Evolutionary conservation across 495 filamentous ascomycete species (phyloP), one percentile per base, ranked within the genome.

Genomic region (Aspergillus carlsbadensis): DNA sequence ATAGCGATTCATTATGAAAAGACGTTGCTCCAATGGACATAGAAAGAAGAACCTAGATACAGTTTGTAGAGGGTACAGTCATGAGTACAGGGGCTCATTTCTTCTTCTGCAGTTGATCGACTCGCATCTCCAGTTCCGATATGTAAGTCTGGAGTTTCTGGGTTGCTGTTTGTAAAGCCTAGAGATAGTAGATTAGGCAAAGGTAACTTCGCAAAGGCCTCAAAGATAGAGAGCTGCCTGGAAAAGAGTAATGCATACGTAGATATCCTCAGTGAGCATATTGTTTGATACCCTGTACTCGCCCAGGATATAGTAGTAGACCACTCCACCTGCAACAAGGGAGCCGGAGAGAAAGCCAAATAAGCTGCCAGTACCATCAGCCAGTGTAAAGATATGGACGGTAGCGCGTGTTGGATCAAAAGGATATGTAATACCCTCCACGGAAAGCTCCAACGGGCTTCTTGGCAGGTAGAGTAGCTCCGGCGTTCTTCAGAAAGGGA

Each of bases 271-370:
- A 41, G 88, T 94, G 73, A 98, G 75, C 68, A 96, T 81, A 74
- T 96, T 90, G 72, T 98, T 98, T 52, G 91, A 89, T 35, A 94
- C 80, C 71, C 90, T 87, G 73, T 98, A 98, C 70, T 98, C 92
- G 65, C 90, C 86, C 54, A 98, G 71, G 58, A 95, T 81, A 67
- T 98, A 98, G 69, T 89, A 91, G 74, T 96, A 98, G 58, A 96
- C 85, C 36, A 81, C 85, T 29, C 78, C 85, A 65, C 91, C 91
- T 31, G 93, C 84, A 52, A 89, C 78, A 34, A 89, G 85, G 50
- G 87, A 83, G 54, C 94, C 94, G 60, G 96, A 78, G 36, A 98
- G 85, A 81, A 98, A 98, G 54, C 95, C 94, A 67, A 97, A 91
- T 51, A 96, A 70, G 42, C 94, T 98, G 60, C 15, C 10, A 14